Base-by-base conservation (phyloP, 768 basidiomycete genomes). In the Rhodotorula diobovata region DNA sequence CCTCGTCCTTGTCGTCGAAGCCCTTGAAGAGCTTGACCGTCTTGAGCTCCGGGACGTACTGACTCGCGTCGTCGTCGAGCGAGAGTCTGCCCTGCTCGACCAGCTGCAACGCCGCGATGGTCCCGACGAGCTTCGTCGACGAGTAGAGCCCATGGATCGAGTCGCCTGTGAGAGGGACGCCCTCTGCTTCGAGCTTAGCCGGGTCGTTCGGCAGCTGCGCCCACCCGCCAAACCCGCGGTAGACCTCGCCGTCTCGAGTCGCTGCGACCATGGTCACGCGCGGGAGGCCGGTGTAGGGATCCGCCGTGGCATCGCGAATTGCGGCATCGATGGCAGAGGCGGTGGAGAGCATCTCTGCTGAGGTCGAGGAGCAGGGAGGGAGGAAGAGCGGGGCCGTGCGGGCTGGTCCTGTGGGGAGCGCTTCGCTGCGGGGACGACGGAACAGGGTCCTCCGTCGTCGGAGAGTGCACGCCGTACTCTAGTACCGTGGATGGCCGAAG, bases 101-200 rank as follows among this genome's bases (percentile, higher is more conserved):
- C 11, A 81, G 75, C 51, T 79, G 78, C 0, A 79, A 61, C 5
- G 72, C 76, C 2, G 79, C 78, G 50, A 81, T 61, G 70, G 71
- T 74, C 2, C 77, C 77, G 34, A 79, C 66, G 25, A 80, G 63
- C 62, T 62, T 62, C 1, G 61, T 51, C 9, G 23, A 28, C 4
- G 2, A 4, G 48, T 51, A 51, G 32, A 62, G 35, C 48, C 51
- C 61, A 48, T 51, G 51, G 34, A 62, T 45, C 45, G 45, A 48
- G 60, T 61, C 60, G 3, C 25, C 60, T 2, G n/a, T 12, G 32
- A 45, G 32, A 4, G 23, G 34, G 5, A 35, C 60, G 34, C 60
- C 60, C 10, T 35, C 21, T 2, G 0, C 25, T 14, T 34, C 46
- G 23, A 61, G 32, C 45, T 48, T 32, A 12, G 45, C 1, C 21